A percentile compares a stretch with the other conserved stretches of the same genome.
Conservation (phyloP, 257 asterid genomes). For the Jacaranda mimosifolia region DNA sequence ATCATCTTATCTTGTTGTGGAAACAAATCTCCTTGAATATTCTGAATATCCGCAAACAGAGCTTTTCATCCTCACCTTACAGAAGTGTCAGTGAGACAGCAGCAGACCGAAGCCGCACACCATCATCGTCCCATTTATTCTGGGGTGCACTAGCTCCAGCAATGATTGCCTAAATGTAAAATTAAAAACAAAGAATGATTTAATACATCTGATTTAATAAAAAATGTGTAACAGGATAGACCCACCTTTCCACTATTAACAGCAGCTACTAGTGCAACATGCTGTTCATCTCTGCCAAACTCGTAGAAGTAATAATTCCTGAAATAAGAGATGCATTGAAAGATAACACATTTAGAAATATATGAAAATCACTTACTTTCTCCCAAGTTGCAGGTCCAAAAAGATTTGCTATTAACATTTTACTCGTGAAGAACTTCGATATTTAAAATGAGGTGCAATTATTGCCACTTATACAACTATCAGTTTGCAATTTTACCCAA, state of each 20-base stretch:
- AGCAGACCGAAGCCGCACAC: slow-evolving; percentile 87
- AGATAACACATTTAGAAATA: background rate
- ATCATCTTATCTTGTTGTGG: background rate
- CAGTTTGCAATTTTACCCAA: no score
- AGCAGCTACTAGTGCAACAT: slow-evolving; percentile 82
- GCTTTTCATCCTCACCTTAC: slow-evolving; percentile 28
- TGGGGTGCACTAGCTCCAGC: slow-evolving; percentile 93
- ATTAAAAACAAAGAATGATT: background rate
- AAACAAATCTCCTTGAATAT: background rate
- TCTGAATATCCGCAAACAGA: background rate
- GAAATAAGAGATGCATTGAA: slow-evolving; percentile 36
- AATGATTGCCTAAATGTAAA: slow-evolving; percentile 56
- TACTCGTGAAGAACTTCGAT: background rate
- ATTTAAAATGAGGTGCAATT: background rate
- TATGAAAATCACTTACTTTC: background rate
- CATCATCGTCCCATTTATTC: slow-evolving; percentile 74
- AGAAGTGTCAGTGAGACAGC: slow-evolving; percentile 78
- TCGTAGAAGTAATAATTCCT: slow-evolving; percentile 96
- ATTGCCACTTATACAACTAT: no score
- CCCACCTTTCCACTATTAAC: slow-evolving; percentile 84
- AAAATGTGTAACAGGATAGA: background rate
- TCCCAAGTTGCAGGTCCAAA: slow-evolving; percentile 1
- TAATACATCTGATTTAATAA: background rate
- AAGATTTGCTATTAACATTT: background rate
- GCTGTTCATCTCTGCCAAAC: slow-evolving; percentile 76